Conservation (phyloP, 106 monocot species). For the Allium cepa region DNA sequence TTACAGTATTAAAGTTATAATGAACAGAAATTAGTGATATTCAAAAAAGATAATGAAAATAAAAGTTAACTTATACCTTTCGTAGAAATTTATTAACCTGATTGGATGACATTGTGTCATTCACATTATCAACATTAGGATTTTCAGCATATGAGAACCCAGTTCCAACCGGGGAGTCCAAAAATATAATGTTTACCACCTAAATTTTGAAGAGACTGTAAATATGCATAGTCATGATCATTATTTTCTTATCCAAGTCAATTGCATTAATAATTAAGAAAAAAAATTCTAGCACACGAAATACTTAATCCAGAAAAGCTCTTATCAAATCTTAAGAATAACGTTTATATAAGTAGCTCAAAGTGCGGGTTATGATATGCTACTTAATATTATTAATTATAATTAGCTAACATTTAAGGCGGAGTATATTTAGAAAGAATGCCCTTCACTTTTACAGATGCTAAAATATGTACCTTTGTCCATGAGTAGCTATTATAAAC, state of each 20-base stretch:
- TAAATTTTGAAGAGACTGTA: slow-evolving; percentile 3
- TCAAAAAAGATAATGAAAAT: not conserved
- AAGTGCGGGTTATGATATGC: no score
- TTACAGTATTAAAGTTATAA: not conserved
- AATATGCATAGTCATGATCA: not conserved
- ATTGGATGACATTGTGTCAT: slow-evolving; percentile 13
- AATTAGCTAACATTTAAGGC: no score
- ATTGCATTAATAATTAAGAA: no score
- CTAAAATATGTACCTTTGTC: slow-evolving; percentile 29
- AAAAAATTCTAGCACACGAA: no score
- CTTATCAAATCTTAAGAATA: no score
- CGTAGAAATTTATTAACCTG: not conserved
- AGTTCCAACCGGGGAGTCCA: slow-evolving; percentile 51
- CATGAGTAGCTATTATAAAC: slow-evolving; percentile 28
- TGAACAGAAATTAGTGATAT: not conserved
- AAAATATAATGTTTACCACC: slow-evolving; percentile 38
- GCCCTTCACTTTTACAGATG: no score
- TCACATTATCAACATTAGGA: not conserved
- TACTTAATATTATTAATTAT: no score
- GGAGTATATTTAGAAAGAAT: no score
- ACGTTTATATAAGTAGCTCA: no score
- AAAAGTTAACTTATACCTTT: not conserved
- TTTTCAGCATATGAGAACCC: slow-evolving; percentile 47
- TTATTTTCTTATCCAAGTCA: no score
- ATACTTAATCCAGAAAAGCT: no score